These are phyloP conservation scores for Rauvolfia tetraphylla DNA, from an alignment of 257 asterid genomes.

Conservation along the genomic window DNA sequence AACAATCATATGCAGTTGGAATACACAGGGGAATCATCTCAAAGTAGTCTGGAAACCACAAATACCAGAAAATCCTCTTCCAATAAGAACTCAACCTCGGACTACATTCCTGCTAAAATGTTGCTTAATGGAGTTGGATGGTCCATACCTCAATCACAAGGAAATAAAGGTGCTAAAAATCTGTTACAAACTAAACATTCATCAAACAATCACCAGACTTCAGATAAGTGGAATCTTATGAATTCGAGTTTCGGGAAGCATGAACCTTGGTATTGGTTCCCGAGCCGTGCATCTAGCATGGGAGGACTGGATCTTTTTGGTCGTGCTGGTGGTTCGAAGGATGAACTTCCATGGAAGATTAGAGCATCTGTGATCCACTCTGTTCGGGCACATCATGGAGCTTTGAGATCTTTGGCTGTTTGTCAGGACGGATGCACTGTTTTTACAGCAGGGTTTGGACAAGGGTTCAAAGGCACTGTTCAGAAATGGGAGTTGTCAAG, in stretches of 20 bases:
- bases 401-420: conserved; percentile 86
- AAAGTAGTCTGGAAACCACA: conserved; percentile 46
- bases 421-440: conserved; percentile 75
- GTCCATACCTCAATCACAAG: conserved; percentile 84
- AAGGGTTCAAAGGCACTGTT: conserved; percentile 90
- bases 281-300: conserved; percentile 68
- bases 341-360: conserved; percentile 94
- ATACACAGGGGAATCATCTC: conserved; percentile 57
- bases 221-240: conserved; percentile 39
- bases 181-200: conserved; percentile 31
- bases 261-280: conserved; percentile 97
- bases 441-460: conserved; percentile 96
- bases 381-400: conserved; percentile 90
- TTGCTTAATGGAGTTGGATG: conserved; percentile 76
- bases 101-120: conserved; percentile 54
- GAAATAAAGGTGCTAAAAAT: conserved; percentile 46
- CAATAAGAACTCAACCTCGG: conserved; percentile 50
- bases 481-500: conserved; percentile 89
- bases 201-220: conserved; percentile 42
- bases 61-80: conserved; percentile 43
- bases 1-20: conserved; percentile 72
- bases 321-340: conserved; percentile 76
- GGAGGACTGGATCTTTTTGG: conserved; percentile 63
- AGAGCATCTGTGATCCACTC: conserved; percentile 82
- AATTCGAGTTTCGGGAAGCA: conserved; percentile 46